A percentile compares a stretch with the other conserved stretches of the same genome.
These are phyloP conservation scores for Coemansia sp. DNA, from an alignment of 192 early-diverging fungal species.

Conservation along the genomic window DNA sequence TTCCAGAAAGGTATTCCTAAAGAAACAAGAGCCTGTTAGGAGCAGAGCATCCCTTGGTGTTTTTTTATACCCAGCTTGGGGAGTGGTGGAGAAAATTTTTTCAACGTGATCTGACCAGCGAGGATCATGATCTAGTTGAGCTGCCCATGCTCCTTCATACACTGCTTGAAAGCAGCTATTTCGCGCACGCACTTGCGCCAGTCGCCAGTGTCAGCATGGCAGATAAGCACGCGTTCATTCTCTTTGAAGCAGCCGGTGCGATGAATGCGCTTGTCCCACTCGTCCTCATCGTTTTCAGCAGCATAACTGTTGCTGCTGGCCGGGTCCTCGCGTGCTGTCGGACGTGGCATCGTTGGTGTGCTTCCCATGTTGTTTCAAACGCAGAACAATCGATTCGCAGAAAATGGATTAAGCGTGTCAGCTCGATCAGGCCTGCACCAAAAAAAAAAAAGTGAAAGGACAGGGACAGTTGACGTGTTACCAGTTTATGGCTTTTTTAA, in stretches of 20 bases:
- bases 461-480: too few species aligned
- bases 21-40: constrained; percentile 10
- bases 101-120: background rate
- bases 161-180: constrained; percentile 76
- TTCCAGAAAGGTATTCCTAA: constrained; percentile 55
- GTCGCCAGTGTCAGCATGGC: constrained; percentile 82
- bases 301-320: background rate
- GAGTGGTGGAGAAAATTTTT: constrained; percentile 17
- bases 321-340: background rate
- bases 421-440: background rate
- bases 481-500: too few species aligned
- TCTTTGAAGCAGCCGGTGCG: constrained; percentile 77
- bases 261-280: constrained; percentile 74
- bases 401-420: background rate
- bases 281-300: constrained; percentile 71
- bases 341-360: background rate
- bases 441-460: background rate
- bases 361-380: background rate
- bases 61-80: background rate
- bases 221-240: constrained; percentile 79
- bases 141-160: constrained; percentile 55
- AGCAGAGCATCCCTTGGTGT: background rate
- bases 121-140: constrained; percentile 1
- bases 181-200: constrained; percentile 81
- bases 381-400: background rate